phyloP scores from a whole-genome alignment of 106 monocot species.

The Platanthera zijinensis region DNA sequence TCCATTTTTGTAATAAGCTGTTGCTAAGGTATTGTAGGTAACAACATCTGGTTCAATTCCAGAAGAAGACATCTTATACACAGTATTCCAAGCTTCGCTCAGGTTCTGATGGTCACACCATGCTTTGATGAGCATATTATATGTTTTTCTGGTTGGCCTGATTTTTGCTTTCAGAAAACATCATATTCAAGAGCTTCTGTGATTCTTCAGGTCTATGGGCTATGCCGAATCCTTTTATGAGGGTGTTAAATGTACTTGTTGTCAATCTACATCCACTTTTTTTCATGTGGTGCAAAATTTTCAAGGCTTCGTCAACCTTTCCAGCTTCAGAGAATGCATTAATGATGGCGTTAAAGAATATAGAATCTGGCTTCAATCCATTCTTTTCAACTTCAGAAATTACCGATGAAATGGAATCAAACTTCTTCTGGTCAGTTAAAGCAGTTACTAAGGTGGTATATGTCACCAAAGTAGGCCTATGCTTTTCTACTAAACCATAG shows the following conservation, averaged over 20 bases:
- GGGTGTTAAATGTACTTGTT: conserved; percentile 79
- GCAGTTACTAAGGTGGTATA: conserved; percentile 73
- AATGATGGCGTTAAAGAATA: conserved; percentile 81
- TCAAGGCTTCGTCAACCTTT: conserved; percentile 66
- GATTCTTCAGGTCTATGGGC: conserved; percentile 62
- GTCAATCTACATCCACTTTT: conserved; percentile 62
- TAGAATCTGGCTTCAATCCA: conserved; percentile 68
- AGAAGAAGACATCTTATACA: conserved; percentile 51
- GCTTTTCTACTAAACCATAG: conserved; percentile 44
- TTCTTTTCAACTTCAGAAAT: conserved; percentile 43
- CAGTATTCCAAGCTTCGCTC: conserved; percentile 66
- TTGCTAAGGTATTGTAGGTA: conserved; percentile 81
- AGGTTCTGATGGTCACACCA: conserved; percentile 72
- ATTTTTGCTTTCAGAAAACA: conserved; percentile 36
- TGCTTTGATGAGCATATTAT: conserved; percentile 83
- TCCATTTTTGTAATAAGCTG: conserved; percentile 66
- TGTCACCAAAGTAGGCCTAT: conserved; percentile 71
- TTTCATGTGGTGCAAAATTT: conserved; percentile 66
- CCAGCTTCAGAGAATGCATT: conserved; percentile 87
- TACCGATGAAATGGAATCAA: conserved; percentile 52
- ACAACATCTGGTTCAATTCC: conserved; percentile 69
- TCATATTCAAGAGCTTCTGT: conserved; percentile 54
- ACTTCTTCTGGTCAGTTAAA: conserved; percentile 55
- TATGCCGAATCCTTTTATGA: conserved; percentile 87
- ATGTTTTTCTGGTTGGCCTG: conserved; percentile 59